phyloP scores from a whole-genome alignment of 345 rosid species.

The Barbarea vulgaris region DNA sequence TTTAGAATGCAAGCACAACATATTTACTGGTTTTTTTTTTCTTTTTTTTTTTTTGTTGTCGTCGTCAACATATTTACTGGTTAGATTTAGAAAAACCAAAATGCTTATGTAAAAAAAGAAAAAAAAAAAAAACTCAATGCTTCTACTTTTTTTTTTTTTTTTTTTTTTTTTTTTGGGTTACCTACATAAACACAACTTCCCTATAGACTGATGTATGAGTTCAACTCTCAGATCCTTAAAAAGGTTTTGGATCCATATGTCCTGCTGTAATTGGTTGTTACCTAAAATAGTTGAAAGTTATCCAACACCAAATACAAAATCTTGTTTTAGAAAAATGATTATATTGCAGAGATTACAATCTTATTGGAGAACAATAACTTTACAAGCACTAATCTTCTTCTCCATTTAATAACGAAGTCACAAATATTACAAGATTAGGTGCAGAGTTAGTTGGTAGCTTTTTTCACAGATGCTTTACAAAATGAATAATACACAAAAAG shows the following conservation, averaged over 20 bases:
- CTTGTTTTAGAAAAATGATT: background rate
- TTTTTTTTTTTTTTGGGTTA: background rate
- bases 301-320: no score
- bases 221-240: no score
- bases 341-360: background rate
- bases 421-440: background rate
- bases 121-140: no score
- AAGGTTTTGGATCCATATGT: background rate
- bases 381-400: background rate
- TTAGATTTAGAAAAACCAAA: no score
- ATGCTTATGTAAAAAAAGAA: no score
- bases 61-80: no score
- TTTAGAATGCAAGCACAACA: no score
- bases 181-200: background rate
- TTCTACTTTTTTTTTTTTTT: no score
- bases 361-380: background rate
- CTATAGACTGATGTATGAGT: no score
- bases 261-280: background rate
- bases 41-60: no score
- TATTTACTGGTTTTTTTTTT: no score
- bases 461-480: background rate
- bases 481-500: background rate
- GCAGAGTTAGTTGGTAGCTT: background rate
- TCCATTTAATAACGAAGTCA: constrained; percentile 7
- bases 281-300: background rate